Conservation (phyloP, 306 rosid genomes). For the Vigna trinervia region DNA sequence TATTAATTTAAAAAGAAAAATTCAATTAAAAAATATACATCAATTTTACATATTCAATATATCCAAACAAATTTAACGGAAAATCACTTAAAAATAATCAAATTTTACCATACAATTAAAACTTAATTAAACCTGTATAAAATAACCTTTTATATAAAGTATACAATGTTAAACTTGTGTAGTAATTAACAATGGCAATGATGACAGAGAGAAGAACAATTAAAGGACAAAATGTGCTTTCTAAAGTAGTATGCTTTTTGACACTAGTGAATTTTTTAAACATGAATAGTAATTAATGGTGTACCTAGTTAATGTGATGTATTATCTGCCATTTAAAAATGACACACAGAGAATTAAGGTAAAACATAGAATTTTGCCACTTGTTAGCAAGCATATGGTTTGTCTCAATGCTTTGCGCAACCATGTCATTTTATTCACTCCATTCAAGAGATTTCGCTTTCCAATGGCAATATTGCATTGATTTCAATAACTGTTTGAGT, state of each 20-base stretch:
- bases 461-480: slow-evolving; percentile 45
- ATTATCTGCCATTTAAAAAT: not conserved
- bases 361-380: slow-evolving; percentile 30
- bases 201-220: slow-evolving; percentile 57
- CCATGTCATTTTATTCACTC: slow-evolving; percentile 42
- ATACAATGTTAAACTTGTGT: slow-evolving; percentile 13
- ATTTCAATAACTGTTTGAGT: slow-evolving; percentile 35
- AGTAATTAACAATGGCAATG: slow-evolving; percentile 47
- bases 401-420: slow-evolving; percentile 46
- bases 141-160: slow-evolving; percentile 37
- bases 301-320: slow-evolving; percentile 34
- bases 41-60: too few species aligned
- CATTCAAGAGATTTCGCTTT: slow-evolving; percentile 52
- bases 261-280: slow-evolving; percentile 24
- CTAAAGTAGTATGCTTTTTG: slow-evolving; percentile 55
- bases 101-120: too few species aligned
- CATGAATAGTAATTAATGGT: slow-evolving; percentile 26
- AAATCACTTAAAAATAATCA: too few species aligned
- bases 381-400: slow-evolving; percentile 39
- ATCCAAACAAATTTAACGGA: too few species aligned
- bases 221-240: slow-evolving; percentile 71
- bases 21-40: too few species aligned
- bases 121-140: not conserved
- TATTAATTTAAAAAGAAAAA: too few species aligned
- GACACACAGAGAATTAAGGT: not conserved